These are phyloP conservation scores for Boletus sensibilis DNA, from an alignment of 768 basidiomycete species.

Conservation along the genomic window DNA sequence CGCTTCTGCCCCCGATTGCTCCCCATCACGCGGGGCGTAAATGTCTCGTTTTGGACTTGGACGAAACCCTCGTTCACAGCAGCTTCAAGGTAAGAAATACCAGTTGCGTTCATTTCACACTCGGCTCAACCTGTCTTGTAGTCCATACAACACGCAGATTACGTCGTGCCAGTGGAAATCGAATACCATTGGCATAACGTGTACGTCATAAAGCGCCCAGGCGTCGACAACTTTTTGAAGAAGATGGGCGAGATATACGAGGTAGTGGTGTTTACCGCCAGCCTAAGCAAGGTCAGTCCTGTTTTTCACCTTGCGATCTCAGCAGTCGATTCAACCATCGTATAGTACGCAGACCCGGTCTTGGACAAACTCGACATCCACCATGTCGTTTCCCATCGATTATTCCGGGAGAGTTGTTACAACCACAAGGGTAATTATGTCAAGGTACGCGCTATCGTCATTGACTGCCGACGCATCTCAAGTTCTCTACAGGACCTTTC, in stretches of 20 bases:
- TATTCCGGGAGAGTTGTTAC: constrained; percentile 98
- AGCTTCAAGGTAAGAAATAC: constrained; percentile 83
- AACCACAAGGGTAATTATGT: constrained; percentile 99
- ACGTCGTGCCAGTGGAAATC: constrained; percentile 98
- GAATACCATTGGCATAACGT: constrained; percentile 99
- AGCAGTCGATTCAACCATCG: constrained; percentile 11
- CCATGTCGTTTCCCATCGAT: constrained; percentile 87
- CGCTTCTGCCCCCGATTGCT: constrained; percentile 82
- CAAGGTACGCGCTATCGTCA: constrained; percentile 60
- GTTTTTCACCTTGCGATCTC: neutral
- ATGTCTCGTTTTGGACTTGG: constrained; percentile 94
- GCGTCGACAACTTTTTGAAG: constrained; percentile 95
- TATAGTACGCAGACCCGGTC: constrained; percentile 96
- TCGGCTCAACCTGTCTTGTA: constrained; percentile 33
- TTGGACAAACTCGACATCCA: constrained; percentile 94
- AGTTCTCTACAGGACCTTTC: constrained; percentile 79
- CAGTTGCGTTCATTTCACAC: neutral
- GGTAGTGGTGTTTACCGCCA: constrained; percentile 96
- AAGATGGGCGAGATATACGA: constrained; percentile 99
- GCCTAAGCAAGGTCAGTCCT: constrained; percentile 83
- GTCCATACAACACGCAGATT: constrained; percentile 95
- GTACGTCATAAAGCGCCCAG: constrained; percentile 97
- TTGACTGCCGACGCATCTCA: neutral
- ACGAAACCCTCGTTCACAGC: constrained; percentile 95
- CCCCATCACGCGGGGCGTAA: constrained; percentile 85